phyloP scores from a whole-genome alignment of 164 flowering plant genomes.

The Chimonanthus praecox region DNA sequence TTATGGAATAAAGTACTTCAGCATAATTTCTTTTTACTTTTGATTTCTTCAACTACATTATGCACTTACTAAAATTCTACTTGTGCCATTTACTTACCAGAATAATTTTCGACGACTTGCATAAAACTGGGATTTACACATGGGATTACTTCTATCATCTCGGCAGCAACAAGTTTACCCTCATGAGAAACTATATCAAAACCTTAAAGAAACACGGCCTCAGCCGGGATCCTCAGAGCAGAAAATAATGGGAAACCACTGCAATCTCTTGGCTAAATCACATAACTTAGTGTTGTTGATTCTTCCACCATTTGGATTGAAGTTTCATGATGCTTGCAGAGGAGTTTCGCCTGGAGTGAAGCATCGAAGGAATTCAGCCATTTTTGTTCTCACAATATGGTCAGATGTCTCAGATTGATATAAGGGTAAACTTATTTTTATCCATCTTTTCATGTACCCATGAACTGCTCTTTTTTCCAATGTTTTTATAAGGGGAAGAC shows the following conservation, averaged over 20 bases:
- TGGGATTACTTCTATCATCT: constrained; percentile 88
- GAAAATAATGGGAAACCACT: constrained; percentile 26
- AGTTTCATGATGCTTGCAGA: background rate
- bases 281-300: no score
- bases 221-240: constrained; percentile 57
- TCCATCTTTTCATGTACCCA: background rate
- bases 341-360: background rate
- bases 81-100: constrained; percentile 28
- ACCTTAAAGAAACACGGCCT: constrained; percentile 69
- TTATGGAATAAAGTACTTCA: constrained; percentile 84
- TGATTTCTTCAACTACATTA: background rate
- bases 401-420: background rate
- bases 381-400: background rate
- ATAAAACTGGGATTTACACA: constrained; percentile 89
- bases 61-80: background rate
- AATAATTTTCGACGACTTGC: constrained; percentile 84
- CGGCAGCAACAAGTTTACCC: constrained; percentile 71
- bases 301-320: background rate
- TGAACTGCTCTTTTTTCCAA: background rate
- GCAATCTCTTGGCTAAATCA: background rate
- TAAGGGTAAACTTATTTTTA: background rate
- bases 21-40: background rate
- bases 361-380: background rate
- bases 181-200: constrained; percentile 75
- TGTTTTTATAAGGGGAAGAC: no score